These are phyloP conservation scores for Beta lomatogona DNA, from an alignment of 179 eudicot genomes.

Conservation along the genomic window DNA sequence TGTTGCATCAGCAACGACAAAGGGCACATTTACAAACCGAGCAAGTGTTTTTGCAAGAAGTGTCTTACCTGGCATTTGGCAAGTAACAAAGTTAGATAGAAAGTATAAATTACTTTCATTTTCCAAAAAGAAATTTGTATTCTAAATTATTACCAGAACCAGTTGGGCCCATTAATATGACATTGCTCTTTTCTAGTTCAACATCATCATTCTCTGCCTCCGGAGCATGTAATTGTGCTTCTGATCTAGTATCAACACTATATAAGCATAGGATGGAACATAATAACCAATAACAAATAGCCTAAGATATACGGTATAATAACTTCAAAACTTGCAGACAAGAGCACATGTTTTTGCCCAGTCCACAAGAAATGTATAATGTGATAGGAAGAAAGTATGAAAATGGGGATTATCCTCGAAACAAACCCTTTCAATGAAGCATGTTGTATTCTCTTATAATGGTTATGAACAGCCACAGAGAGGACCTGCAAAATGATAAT, in stretches of 20 bases:
- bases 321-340: background rate
- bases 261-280: slow-evolving; percentile 16
- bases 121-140: background rate
- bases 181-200: slow-evolving; percentile 92
- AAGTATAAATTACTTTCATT: background rate
- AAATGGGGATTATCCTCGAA: slow-evolving; percentile 5
- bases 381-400: background rate
- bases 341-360: background rate
- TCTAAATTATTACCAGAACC: slow-evolving; percentile 70
- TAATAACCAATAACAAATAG: slow-evolving; percentile 17
- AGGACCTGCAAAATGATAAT: slow-evolving; percentile 62
- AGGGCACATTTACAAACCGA: slow-evolving; percentile 88
- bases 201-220: slow-evolving; percentile 62
- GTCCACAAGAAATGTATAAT: background rate
- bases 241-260: slow-evolving; percentile 42
- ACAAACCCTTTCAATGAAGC: slow-evolving; percentile 67
- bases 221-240: slow-evolving; percentile 45
- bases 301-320: background rate
- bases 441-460: slow-evolving; percentile 82
- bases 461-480: slow-evolving; percentile 94
- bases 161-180: slow-evolving; percentile 95
- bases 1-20: slow-evolving; percentile 96
- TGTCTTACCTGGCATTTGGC: slow-evolving; percentile 73
- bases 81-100: slow-evolving; percentile 17
- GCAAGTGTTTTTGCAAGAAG: slow-evolving; percentile 95